Percentiles rank a stretch among this genome's conserved stretches.
Conservation (phyloP, 768 basidiomycete species). For the Macrolepiota albuminosa region DNA sequence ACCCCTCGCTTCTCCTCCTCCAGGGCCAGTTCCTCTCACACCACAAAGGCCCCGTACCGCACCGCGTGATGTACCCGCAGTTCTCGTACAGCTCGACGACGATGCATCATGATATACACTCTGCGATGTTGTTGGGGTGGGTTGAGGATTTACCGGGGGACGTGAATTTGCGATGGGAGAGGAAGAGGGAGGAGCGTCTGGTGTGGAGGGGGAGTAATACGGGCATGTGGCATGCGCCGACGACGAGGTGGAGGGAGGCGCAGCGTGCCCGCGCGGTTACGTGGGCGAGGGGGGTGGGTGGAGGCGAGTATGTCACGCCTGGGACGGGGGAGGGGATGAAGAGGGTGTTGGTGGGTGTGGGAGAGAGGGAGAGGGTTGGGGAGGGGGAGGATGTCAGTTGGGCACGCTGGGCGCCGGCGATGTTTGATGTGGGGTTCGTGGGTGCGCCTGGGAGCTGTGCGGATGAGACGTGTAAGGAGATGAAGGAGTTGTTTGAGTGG, state of each 20-base stretch:
- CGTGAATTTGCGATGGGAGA: conserved; percentile 51
- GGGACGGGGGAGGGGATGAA: no score
- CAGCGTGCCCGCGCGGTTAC: no score
- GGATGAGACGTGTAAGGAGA: no score
- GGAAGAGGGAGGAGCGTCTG: conserved; percentile 50
- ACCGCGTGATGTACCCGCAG: conserved; percentile 37
- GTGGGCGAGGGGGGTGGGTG: no score
- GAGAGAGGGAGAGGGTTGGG: no score
- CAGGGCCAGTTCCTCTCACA: conserved; percentile 53
- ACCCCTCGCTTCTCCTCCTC: conserved; percentile 31
- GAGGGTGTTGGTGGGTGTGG: no score
- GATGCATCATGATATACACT: conserved; percentile 48
- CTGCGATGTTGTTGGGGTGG: conserved; percentile 43
- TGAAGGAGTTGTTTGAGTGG: no score
- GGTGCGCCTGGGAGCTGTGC: no score
- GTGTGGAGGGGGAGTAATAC: conserved; percentile 75
- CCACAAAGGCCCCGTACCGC: conserved; percentile 37
- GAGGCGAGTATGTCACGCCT: no score
- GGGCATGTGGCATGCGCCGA: conserved; percentile 44
- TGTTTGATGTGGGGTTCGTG: no score
- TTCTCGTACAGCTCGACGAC: conserved; percentile 45
- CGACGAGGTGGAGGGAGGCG: conserved; percentile 36
- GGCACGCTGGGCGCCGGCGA: no score
- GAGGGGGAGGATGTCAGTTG: no score
- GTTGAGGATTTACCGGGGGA: conserved; percentile 29